Evolutionary conservation across 495 filamentous ascomycete genomes (phyloP), one percentile per base, ranked within the genome.

Genomic region (Aspergillus bridgeri): DNA sequence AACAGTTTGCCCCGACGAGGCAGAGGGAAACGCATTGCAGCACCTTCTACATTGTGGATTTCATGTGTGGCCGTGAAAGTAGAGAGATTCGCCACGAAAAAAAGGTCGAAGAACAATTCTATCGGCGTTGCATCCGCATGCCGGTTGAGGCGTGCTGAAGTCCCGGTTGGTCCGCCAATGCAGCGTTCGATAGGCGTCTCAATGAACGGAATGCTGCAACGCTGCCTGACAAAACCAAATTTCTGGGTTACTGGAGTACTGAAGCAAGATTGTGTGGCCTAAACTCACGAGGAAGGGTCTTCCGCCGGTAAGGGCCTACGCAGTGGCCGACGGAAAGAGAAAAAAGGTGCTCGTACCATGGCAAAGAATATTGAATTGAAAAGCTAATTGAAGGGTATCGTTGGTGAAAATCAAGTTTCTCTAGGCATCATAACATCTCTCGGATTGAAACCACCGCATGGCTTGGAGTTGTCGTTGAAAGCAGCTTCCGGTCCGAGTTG

Each of bases 91-190:
- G 86, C 84, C 19, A 87, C 86, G 60, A 89, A 85, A 69, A 87
- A 89, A 5, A 89, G 71, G 65, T 89, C 86, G 61, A 81, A 87
- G 69, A 89, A 89, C n/a, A 88, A 70, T 60, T 88, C 81, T 43
- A 81, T 77, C 7, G 76, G 73, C 3, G 71, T 82, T 7, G 82
- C 79, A 62, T 86, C 83, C 7, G 62, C 60, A 54, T 70, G 69
- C 13, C 67, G 65, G 42, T 68, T 67, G 6, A 76, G 63, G 45
- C 61, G 70, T 22, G 68, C 62, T 24, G 54, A 52, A 20, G 59
- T 53, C 20, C 57, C 61, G 21, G 58, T 58, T 43, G 59, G 63
- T 38, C 64, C 62, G 38, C 71, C 65, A 55, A 77, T 62, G 18
- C 72, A 73, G 22, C 59, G 68, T 42, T 69, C 68, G 21, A 77